Percentiles rank a stretch among this genome's conserved stretches.
Evolutionary conservation across 495 filamentous ascomycete genomes (phyloP).

Genomic region (Podospora didyma): DNA sequence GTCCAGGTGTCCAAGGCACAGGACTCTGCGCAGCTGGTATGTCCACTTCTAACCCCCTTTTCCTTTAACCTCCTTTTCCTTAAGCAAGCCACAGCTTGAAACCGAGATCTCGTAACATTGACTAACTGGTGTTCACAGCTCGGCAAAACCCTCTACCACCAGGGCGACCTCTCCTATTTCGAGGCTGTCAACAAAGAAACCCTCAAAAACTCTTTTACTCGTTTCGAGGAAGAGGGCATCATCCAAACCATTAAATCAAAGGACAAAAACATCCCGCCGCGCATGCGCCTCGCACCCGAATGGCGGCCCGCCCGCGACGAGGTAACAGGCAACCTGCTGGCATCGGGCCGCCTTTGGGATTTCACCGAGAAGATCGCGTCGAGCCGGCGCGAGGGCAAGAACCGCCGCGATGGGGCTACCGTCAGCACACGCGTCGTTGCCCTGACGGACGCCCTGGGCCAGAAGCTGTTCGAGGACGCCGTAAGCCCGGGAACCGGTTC

Average conservation of each 20-base stretch:
- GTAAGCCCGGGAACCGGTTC: constrained; percentile 9
- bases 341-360: constrained; percentile 76
- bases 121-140: too few species aligned
- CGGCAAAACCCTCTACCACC: constrained; percentile 95
- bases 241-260: constrained; percentile 65
- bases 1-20: constrained; percentile 74
- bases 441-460: constrained; percentile 60
- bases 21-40: constrained; percentile 75
- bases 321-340: constrained; percentile 55
- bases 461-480: constrained; percentile 44
- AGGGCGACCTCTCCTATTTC: constrained; percentile 94
- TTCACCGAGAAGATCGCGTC: constrained; percentile 84
- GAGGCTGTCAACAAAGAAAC: constrained; percentile 98
- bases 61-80: too few species aligned
- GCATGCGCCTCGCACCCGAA: constrained; percentile 64
- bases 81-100: too few species aligned
- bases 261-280: constrained; percentile 51
- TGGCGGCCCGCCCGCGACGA: constrained; percentile 72
- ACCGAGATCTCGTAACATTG: not conserved
- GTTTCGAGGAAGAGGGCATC: constrained; percentile 89
- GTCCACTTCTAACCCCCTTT: constrained; percentile 19
- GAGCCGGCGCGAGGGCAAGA: constrained; percentile 87
- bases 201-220: constrained; percentile 83
- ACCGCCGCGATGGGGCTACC: constrained; percentile 84
- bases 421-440: constrained; percentile 77